These are phyloP conservation scores for Colletotrichum musicola DNA, from an alignment of 2,329 filamentous ascomycete genomes.

Conservation along the genomic window DNA sequence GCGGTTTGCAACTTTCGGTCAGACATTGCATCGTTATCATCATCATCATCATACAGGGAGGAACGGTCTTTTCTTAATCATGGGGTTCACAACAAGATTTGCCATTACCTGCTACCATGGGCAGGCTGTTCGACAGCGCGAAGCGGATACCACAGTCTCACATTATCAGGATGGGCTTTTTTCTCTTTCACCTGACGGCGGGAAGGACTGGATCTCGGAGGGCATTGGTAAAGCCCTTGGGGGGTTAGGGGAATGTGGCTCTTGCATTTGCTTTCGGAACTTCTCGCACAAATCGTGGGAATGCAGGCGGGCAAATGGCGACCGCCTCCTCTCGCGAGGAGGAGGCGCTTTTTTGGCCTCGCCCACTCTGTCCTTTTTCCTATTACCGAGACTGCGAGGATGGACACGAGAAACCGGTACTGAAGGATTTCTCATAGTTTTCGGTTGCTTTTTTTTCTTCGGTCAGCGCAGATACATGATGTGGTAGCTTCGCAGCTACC, in stretches of 20 bases:
- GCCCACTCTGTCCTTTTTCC: not conserved
- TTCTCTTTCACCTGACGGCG: slow-evolving; percentile 4
- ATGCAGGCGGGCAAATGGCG: slow-evolving; percentile 10
- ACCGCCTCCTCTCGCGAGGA: not conserved
- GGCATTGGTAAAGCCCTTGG: slow-evolving; percentile 4
- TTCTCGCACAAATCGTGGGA: slow-evolving; percentile 7
- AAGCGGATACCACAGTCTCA: slow-evolving; percentile 30
- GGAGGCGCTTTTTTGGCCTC: not conserved
- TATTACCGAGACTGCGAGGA: not conserved
- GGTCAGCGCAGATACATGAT: no score
- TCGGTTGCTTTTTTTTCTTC: no score
- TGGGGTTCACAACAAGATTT: slow-evolving; percentile 28
- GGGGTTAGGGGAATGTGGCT: not conserved
- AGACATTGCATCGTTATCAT: slow-evolving; percentile 16
- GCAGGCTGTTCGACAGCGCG: slow-evolving; percentile 31
- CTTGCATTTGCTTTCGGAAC: slow-evolving; percentile 24
- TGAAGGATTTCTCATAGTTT: no score
- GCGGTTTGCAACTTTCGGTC: slow-evolving; percentile 12
- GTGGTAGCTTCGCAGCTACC: no score
- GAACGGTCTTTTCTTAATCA: slow-evolving; percentile 29
- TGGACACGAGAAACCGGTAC: no score
- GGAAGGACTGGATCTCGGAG: slow-evolving; percentile 14
- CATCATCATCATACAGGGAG: slow-evolving; percentile 25
- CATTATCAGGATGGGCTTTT: slow-evolving; percentile 7
- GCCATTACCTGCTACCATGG: slow-evolving; percentile 37